Base-by-base conservation (phyloP, 2,329 filamentous ascomycete species). In the Ophiostoma australiae region DNA sequence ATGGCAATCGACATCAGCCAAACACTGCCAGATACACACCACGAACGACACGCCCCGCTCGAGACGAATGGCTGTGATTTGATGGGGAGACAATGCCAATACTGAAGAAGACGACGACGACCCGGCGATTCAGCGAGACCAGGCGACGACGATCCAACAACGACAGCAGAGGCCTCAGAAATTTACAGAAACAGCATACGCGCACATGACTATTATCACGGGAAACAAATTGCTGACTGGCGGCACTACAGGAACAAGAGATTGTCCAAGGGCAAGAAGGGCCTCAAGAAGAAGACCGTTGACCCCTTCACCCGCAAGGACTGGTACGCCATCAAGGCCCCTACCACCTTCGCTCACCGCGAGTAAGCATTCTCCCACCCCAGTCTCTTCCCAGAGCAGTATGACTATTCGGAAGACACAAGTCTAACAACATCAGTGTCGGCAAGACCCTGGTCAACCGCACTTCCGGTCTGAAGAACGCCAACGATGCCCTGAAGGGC, bases 261-360 rank as follows among this genome's bases (percentile, higher is more conserved):
- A 89, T 90, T 99, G 87, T 98, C 95, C 77, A 99, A 99, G 90
- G 95, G 95, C 87, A 99, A 98, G 93, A 99, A 99, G 90, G 94
- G 95, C 84, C 89, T 98, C 83, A 98, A 98, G 93, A 98, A 99
- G 94, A 94, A 94, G 87, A 94, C 94, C 80, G 86, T 91, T 79
- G 95, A 99, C 84, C 94, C 95, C 80, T 98, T 98, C 88, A 89
- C 94, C 80, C 92, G 94, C 83, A 99, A 99, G 89, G 95, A 98
- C 84, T 98, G 96, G 92, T 99, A 94, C 87, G 92, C 91, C 80
- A 90, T 99, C 85, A 98, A 98, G 90, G 94, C 95, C 73, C 95
- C 95, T 78, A 93, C 93, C 78, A 96, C 94, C 78, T 98, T 98
- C 88, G 90, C 92, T 84, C 87, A 93, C 82, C 87, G 94, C 91